A percentile compares a stretch with the other conserved stretches of the same genome.
phyloP scores from a whole-genome alignment of 768 basidiomycete species.

The Hortiboletus campestris region DNA sequence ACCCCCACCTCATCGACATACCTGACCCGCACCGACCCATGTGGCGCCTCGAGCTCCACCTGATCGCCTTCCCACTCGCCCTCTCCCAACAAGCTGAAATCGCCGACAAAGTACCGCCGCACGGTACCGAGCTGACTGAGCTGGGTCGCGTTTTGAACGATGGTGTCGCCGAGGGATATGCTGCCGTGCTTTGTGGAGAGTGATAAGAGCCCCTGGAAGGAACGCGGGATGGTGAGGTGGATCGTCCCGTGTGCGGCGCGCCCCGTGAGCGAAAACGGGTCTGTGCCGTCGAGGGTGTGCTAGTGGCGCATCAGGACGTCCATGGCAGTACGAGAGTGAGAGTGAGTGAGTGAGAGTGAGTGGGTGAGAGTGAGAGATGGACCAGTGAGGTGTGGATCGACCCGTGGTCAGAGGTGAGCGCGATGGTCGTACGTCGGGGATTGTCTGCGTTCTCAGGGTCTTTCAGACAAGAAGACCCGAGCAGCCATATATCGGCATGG shows the following conservation, averaged over 20 bases:
- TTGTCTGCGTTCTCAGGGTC: no score
- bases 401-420: constrained; percentile 17
- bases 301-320: constrained; percentile 1
- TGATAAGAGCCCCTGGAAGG: constrained; percentile 21
- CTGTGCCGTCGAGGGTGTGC: constrained; percentile 11
- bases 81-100: constrained; percentile 17
- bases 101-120: constrained; percentile 26
- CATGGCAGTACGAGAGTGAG: no score
- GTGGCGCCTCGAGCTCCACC: constrained; percentile 11
- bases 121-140: constrained; percentile 19
- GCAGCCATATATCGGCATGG: constrained; percentile 40
- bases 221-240: constrained; percentile 15
- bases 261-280: constrained; percentile 18
- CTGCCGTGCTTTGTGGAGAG: constrained; percentile 20
- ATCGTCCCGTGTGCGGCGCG: constrained; percentile 12
- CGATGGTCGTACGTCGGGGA: constrained; percentile 19
- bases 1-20: constrained; percentile 18
- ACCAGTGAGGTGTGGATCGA: constrained; percentile 20
- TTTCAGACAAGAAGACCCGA: constrained; percentile 3
- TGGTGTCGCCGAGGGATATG: constrained; percentile 8
- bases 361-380: no score
- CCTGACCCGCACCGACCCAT: constrained; percentile 21
- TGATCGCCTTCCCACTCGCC: constrained; percentile 22
- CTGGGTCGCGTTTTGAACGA: constrained; percentile 18
- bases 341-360: no score